Percentiles rank a stretch among this genome's conserved stretches.
Conservation (phyloP, 2,329 filamentous ascomycete species). For the Periglandula ipomoeae region DNA sequence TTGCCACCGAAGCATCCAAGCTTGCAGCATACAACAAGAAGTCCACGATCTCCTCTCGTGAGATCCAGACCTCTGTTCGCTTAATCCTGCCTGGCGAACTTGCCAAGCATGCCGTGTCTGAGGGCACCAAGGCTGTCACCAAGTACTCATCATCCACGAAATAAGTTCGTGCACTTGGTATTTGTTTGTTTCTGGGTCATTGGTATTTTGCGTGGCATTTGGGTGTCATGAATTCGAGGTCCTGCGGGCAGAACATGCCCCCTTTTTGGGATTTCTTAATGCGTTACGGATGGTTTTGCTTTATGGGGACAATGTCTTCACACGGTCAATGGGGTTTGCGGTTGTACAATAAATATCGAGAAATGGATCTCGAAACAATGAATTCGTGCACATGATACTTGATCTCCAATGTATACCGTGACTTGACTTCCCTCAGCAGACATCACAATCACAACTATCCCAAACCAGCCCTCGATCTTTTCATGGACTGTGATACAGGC, state of each 20-base stretch:
- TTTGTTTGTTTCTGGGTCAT: conserved; percentile 46
- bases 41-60: conserved; percentile 97
- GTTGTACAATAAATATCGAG: conserved; percentile 64
- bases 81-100: conserved; percentile 97
- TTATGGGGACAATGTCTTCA: conserved; percentile 61
- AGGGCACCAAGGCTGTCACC: conserved; percentile 99
- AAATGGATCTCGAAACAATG: conserved; percentile 54
- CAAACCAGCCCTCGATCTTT: conserved; percentile 75
- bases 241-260: conserved; percentile 28
- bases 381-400: conserved; percentile 49
- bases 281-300: conserved; percentile 65
- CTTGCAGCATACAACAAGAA: conserved; percentile 99
- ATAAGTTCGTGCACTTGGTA: conserved; percentile 53
- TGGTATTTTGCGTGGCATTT: conserved; percentile 47
- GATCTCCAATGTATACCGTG: background rate
- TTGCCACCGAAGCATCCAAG: conserved; percentile 97
- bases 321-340: conserved; percentile 60
- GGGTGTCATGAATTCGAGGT: conserved; percentile 48
- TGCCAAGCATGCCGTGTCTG: conserved; percentile 98
- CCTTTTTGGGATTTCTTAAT: conserved; percentile 52
- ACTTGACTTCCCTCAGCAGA: background rate
- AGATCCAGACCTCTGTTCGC: conserved; percentile 98
- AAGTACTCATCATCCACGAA: conserved; percentile 99
- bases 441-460: conserved; percentile 45
- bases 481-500: conserved; percentile 80